Base-by-base conservation (phyloP, 2,329 filamentous ascomycete genomes). In the Ilyonectria robusta region DNA sequence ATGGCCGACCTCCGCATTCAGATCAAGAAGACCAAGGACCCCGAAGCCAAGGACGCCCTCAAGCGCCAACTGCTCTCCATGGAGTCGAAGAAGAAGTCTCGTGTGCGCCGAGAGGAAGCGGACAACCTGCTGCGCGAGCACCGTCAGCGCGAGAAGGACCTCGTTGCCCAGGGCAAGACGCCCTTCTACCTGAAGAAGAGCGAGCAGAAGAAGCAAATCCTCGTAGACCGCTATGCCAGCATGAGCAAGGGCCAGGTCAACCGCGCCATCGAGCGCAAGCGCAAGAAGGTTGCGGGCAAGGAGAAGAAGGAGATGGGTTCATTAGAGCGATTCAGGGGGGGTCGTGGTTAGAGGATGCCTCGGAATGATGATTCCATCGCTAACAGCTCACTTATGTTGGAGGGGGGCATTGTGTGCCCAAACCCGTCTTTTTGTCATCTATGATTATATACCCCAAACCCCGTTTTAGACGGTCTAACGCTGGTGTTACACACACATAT, bases 161-260 rank as follows among this genome's bases (percentile, higher is more conserved):
- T 93, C 67, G 91, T 98, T 58, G 90, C 90, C 75, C 89, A 97
- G 83, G 96, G 96, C 68, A 98, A 98, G 89, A 90, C 88, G 78
- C 95, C 96, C 0, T 99, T 94, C 83, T 98, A 94, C 81, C 84
- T 98, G 75, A 99, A 99, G 89, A 92, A 91, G 84, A 90, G 91
- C 77, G 95, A 98, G 83, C 89, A 96, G 85, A 97, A 96, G 91
- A 94, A 95, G 85, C 85, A 92, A 81, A 85, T 94, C 62, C 84
- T 98, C 69, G 85, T 93, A 77, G 91, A 96, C 75, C 90, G 92
- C 78, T 98, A 93, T 81, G 88, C 91, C 74, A 88, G 89, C 66
- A 92, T 98, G 92, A 96, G 93, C 81, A 92, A 92, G 78, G 92
- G 91, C 79, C 91, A 98, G 81, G 88, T 94, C 66, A 93, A 97